These are phyloP conservation scores for Penicillium flavigenum DNA, from an alignment of 495 filamentous ascomycete species.

Conservation along the genomic window DNA sequence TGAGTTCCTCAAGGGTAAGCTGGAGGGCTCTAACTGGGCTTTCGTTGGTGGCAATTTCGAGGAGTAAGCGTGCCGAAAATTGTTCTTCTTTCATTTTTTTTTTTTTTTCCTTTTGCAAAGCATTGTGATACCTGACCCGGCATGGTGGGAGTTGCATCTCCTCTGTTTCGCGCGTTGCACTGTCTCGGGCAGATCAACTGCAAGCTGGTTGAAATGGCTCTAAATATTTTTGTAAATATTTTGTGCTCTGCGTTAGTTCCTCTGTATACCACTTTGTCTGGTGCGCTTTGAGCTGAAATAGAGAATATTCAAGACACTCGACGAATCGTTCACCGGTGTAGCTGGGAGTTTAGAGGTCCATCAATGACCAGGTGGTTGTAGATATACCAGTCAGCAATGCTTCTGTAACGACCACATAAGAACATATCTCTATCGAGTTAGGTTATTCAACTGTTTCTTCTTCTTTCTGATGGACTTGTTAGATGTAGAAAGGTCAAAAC, in stretches of 20 bases:
- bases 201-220: slow-evolving; percentile 19
- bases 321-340: neutral
- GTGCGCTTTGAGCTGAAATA: slow-evolving; percentile 10
- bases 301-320: slow-evolving; percentile 1
- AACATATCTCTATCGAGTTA: neutral
- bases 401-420: neutral
- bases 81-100: slow-evolving; percentile 11
- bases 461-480: neutral
- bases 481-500: neutral
- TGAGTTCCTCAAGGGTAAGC: slow-evolving; percentile 80
- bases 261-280: slow-evolving; percentile 28
- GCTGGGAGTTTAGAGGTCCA: neutral
- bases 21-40: slow-evolving; percentile 70
- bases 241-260: slow-evolving; percentile 24
- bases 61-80: slow-evolving; percentile 52
- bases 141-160: slow-evolving; percentile 34
- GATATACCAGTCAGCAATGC: neutral
- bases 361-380: neutral
- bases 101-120: slow-evolving; percentile 17
- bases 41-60: slow-evolving; percentile 68
- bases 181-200: slow-evolving; percentile 13
- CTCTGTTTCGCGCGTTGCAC: slow-evolving; percentile 15
- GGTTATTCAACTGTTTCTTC: neutral
- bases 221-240: slow-evolving; percentile 29
- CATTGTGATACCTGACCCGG: slow-evolving; percentile 33